A percentile compares a stretch with the other conserved stretches of the same genome.
Conservation (phyloP, 2,329 filamentous ascomycete species). For the Hymenoscyphus linearis region DNA sequence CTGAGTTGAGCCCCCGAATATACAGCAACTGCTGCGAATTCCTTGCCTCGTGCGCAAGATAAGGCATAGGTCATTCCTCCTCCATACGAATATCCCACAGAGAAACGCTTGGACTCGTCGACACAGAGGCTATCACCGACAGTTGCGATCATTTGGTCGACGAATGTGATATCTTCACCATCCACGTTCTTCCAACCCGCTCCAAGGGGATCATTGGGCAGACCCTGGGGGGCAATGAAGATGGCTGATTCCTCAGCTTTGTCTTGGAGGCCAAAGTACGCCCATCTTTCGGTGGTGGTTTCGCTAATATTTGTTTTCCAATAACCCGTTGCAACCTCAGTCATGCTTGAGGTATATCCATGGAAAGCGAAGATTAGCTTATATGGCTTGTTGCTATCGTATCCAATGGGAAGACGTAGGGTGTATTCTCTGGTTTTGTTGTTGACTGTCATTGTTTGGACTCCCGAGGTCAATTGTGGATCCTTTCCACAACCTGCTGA, state of each 20-base stretch:
- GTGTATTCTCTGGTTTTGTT: slow-evolving; percentile 37
- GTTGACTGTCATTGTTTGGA: slow-evolving; percentile 35
- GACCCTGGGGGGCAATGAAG: slow-evolving; percentile 34
- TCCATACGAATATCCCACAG: slow-evolving; percentile 35
- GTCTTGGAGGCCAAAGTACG: slow-evolving; percentile 32
- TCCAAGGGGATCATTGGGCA: slow-evolving; percentile 22
- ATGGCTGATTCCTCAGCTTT: slow-evolving; percentile 31
- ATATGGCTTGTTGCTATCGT: slow-evolving; percentile 36
- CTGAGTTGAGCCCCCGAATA: slow-evolving; percentile 27
- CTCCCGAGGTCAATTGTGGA: slow-evolving; percentile 22
- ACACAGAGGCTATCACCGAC: slow-evolving; percentile 33
- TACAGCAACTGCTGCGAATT: slow-evolving; percentile 33
- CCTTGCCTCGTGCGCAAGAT: slow-evolving; percentile 32
- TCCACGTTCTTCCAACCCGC: slow-evolving; percentile 33
- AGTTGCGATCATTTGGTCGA: slow-evolving; percentile 30
- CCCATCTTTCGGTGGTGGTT: slow-evolving; percentile 8
- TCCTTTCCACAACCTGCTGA: slow-evolving; percentile 34
- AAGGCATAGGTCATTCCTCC: slow-evolving; percentile 34
- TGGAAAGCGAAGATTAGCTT: slow-evolving; percentile 40
- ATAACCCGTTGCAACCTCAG: slow-evolving; percentile 26
- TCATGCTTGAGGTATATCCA: slow-evolving; percentile 37
- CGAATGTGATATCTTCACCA: slow-evolving; percentile 34
- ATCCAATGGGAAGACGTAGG: slow-evolving; percentile 36
- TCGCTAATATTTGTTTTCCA: slow-evolving; percentile 23
- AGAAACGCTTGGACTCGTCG: slow-evolving; percentile 31